Evolutionary conservation across 2,329 filamentous ascomycete genomes (phyloP).

Genomic region (Fusarium avenaceum): DNA sequence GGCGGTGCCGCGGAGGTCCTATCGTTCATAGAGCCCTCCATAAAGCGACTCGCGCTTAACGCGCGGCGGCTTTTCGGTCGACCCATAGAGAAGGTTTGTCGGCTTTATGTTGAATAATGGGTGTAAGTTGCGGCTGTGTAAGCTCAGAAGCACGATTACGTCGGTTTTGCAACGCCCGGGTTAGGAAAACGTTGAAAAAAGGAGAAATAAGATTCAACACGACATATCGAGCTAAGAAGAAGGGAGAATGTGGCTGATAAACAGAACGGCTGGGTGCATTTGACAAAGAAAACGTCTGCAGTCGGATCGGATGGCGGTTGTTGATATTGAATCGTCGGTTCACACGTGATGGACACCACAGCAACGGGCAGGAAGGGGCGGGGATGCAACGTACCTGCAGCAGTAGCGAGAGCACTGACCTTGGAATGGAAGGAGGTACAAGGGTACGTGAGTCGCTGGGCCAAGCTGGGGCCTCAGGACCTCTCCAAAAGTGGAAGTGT

Average conservation of each 20-base stretch:
- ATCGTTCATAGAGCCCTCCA: conserved; percentile 91
- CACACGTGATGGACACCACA: conserved; percentile 53
- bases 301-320: conserved; percentile 35
- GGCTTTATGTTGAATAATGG: conserved; percentile 20
- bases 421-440: conserved; percentile 37
- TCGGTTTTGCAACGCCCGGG: conserved; percentile 5
- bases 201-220: conserved; percentile 13
- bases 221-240: conserved; percentile 18
- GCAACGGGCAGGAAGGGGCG: conserved; percentile 47
- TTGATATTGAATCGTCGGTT: conserved; percentile 41
- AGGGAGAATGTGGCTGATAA: conserved; percentile 32
- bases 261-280: conserved; percentile 13
- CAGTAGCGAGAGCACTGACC: conserved; percentile 35
- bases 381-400: conserved; percentile 45
- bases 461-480: not conserved
- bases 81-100: conserved; percentile 44
- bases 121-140: conserved; percentile 17
- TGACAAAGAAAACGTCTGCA: conserved; percentile 4
- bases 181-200: conserved; percentile 19
- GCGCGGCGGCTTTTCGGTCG: conserved; percentile 53
- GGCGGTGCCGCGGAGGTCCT: conserved; percentile 79
- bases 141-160: conserved; percentile 31
- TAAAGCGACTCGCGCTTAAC: conserved; percentile 66
- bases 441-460: conserved; percentile 15
- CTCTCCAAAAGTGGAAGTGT: conserved; percentile 30